Percentiles rank a stretch among this genome's conserved stretches.
Conservation (phyloP, 805 yeast species). For the Teunomyces kruisii region DNA sequence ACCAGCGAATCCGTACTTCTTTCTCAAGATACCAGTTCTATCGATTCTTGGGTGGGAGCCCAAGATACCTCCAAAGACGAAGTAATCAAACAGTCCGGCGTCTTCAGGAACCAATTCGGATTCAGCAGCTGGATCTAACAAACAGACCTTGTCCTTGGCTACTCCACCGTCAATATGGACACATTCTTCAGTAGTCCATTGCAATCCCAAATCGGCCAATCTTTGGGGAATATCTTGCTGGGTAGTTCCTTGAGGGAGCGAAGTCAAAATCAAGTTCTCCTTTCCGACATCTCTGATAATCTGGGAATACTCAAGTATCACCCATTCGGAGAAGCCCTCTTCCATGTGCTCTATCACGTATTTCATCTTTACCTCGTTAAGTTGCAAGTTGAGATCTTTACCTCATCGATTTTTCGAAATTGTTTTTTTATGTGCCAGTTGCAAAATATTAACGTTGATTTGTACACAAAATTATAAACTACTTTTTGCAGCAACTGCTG, state of each 20-base stretch:
- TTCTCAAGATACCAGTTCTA: constrained; percentile 85
- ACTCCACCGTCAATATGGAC: constrained; percentile 49
- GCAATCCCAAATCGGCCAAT: constrained; percentile 61
- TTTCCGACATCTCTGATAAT: constrained; percentile 82
- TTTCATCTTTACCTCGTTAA: constrained; percentile 53
- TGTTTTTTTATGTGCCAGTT: background rate
- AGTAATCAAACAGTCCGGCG: constrained; percentile 66
- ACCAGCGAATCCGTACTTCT: constrained; percentile 80
- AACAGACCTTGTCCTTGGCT: constrained; percentile 59
- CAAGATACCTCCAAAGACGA: constrained; percentile 93
- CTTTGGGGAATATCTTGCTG: constrained; percentile 62
- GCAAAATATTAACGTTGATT: background rate
- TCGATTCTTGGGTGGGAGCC: constrained; percentile 95
- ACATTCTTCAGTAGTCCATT: constrained; percentile 80
- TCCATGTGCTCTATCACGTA: constrained; percentile 98
- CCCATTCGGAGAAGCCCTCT: constrained; percentile 96
- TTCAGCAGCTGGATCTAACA: constrained; percentile 86
- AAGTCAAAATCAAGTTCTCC: constrained; percentile 71
- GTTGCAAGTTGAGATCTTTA: background rate
- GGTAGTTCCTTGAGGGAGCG: constrained; percentile 66
- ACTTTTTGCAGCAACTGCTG: constrained; percentile 22
- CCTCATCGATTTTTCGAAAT: constrained; percentile 2
- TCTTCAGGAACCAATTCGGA: constrained; percentile 75
- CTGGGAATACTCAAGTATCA: constrained; percentile 77
- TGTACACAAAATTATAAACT: constrained; percentile 1